phyloP scores from a whole-genome alignment of 352 stramenopile species.

The Pythium scleroteichum region DNA sequence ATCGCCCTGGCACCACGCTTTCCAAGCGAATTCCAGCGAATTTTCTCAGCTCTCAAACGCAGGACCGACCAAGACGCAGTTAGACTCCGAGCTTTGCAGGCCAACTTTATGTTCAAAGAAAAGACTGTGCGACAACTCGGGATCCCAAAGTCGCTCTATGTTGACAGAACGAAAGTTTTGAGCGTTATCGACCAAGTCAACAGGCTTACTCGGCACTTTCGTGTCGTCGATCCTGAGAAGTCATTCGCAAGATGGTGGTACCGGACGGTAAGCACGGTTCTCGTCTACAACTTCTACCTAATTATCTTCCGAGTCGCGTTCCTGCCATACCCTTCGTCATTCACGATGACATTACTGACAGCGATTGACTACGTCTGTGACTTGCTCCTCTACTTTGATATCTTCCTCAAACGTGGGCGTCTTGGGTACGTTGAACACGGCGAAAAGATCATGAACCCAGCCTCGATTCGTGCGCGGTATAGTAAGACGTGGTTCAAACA shows the following conservation, averaged over 20 bases:
- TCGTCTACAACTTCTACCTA: constrained; percentile 42
- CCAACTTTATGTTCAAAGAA: constrained; percentile 50
- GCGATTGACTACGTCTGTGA: constrained; percentile 28
- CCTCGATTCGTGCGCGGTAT: constrained; percentile 28
- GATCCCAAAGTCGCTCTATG: constrained; percentile 45
- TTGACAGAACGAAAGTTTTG: constrained; percentile 33
- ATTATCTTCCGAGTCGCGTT: constrained; percentile 37
- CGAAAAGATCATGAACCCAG: constrained; percentile 26
- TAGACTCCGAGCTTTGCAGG: constrained; percentile 28
- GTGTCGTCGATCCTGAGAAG: constrained; percentile 47
- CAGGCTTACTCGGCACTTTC: background rate
- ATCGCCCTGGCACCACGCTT: constrained; percentile 41
- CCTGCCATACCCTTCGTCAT: constrained; percentile 10
- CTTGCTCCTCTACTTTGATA: constrained; percentile 28
- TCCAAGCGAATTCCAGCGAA: constrained; percentile 31
- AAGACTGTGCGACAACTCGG: constrained; percentile 50
- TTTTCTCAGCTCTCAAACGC: constrained; percentile 10
- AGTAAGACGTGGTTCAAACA: constrained; percentile 20
- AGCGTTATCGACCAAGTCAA: background rate
- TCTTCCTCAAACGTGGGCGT: constrained; percentile 23
- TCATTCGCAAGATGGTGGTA: constrained; percentile 57
- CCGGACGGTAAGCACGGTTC: constrained; percentile 43
- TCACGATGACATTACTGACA: constrained; percentile 15
- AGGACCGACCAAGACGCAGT: constrained; percentile 20
- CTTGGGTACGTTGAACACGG: constrained; percentile 28